A percentile compares a stretch with the other conserved stretches of the same genome.
Evolutionary conservation across 2,329 filamentous ascomycete species (phyloP).

Genomic region (Pleomassaria siparia): DNA sequence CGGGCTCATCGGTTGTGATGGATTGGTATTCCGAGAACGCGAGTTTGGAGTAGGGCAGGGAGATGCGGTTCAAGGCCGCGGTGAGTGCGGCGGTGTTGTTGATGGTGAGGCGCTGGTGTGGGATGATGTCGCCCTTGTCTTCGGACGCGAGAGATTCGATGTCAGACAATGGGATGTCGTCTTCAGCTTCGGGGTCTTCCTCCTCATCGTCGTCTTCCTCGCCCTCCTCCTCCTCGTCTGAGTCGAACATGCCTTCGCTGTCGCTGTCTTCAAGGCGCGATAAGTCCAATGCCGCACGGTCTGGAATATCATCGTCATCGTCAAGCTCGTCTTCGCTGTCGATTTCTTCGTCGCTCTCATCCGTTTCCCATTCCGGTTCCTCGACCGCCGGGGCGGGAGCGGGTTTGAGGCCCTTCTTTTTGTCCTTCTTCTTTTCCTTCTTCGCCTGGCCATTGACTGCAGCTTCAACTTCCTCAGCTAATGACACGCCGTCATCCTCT

Average conservation of each 20-base stretch:
- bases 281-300: conserved; percentile 20
- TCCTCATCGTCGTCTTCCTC: conserved; percentile 59
- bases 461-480: conserved; percentile 29
- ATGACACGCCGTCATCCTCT: conserved; percentile 31
- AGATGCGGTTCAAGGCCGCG: conserved; percentile 76
- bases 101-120: conserved; percentile 91
- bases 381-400: conserved; percentile 15
- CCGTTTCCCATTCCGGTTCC: conserved; percentile 36
- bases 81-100: conserved; percentile 92
- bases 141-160: conserved; percentile 76
- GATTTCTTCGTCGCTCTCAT: conserved; percentile 45
- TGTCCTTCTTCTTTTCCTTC: conserved; percentile 22
- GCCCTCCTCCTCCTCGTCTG: conserved; percentile 25
- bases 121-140: conserved; percentile 82
- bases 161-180: conserved; percentile 88
- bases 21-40: conserved; percentile 84
- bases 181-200: conserved; percentile 73
- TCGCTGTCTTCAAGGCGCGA: conserved; percentile 41
- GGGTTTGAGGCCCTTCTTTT: conserved; percentile 35
- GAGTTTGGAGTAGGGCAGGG: conserved; percentile 67
- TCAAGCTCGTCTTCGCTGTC: conserved; percentile 36
- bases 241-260: conserved; percentile 33
- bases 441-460: conserved; percentile 34
- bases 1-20: conserved; percentile 67
- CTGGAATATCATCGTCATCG: conserved; percentile 33